Evolutionary conservation across 768 basidiomycete species (phyloP).

Genomic region (Phlegmacium glaucopus): DNA sequence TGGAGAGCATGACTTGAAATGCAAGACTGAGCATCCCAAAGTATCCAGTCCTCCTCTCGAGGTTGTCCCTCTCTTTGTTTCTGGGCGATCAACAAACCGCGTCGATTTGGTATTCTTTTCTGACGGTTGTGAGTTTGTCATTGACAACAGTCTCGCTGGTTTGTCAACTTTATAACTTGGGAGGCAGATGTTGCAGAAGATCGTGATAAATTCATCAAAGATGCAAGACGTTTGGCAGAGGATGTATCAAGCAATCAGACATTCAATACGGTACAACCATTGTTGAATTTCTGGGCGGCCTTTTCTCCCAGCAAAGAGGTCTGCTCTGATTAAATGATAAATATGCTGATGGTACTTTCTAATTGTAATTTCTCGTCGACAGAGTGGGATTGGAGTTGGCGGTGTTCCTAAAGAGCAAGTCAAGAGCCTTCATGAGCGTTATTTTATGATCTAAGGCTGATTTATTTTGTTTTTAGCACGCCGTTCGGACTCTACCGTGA

Average conservation of each 20-base stretch:
- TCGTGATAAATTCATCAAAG: slow-evolving; percentile 58
- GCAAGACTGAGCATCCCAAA: background rate
- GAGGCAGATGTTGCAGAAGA: slow-evolving; percentile 52
- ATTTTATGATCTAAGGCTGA: background rate
- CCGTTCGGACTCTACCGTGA: slow-evolving; percentile 73
- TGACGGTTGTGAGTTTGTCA: slow-evolving; percentile 62
- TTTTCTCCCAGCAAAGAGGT: slow-evolving; percentile 77
- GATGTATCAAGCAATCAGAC: slow-evolving; percentile 75
- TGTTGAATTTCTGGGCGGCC: slow-evolving; percentile 81
- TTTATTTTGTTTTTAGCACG: slow-evolving; percentile 43
- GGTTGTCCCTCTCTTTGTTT: slow-evolving; percentile 52
- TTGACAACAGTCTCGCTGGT: background rate
- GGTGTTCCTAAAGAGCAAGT: slow-evolving; percentile 67
- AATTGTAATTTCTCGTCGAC: background rate
- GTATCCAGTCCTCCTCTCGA: slow-evolving; percentile 43
- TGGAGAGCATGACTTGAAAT: background rate
- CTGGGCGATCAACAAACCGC: slow-evolving; percentile 62
- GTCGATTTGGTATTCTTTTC: slow-evolving; percentile 76
- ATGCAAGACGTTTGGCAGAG: slow-evolving; percentile 61
- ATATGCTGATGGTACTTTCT: background rate
- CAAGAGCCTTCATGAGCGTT: background rate
- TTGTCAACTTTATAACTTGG: background rate
- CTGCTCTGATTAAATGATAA: background rate
- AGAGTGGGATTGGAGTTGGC: slow-evolving; percentile 72
- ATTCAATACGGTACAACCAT: slow-evolving; percentile 69